phyloP scores from a whole-genome alignment of 495 filamentous ascomycete genomes.

The Penicillium lividum region DNA sequence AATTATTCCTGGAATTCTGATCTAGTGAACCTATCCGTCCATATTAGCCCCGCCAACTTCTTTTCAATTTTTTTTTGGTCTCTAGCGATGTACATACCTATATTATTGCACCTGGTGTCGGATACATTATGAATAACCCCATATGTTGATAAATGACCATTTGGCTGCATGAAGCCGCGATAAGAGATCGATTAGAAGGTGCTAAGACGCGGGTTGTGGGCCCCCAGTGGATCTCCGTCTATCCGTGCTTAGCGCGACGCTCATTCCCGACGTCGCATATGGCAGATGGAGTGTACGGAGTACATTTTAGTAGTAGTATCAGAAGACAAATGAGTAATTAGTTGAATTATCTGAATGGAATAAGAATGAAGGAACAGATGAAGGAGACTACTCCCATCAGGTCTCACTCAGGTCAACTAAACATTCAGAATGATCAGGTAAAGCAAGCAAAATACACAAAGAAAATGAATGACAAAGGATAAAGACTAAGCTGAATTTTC shows the following conservation, averaged over 20 bases:
- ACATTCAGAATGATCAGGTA: neutral
- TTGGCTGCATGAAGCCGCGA: neutral
- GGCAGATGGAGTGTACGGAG: too few relatives aligned
- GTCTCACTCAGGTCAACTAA: neutral
- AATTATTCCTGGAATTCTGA: neutral
- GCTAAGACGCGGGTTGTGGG: slow-evolving; percentile 21
- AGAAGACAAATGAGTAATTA: neutral
- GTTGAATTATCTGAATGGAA: neutral
- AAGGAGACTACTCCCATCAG: neutral
- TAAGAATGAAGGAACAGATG: slow-evolving; percentile 4
- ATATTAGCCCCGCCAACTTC: neutral
- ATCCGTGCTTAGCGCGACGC: slow-evolving; percentile 12
- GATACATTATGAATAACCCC: neutral
- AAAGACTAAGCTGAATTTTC: neutral
- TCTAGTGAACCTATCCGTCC: neutral
- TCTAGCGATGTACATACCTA: slow-evolving; percentile 15
- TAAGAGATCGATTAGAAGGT: neutral
- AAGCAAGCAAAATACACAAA: slow-evolving; percentile 21
- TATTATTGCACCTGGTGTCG: neutral
- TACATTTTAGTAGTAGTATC: neutral
- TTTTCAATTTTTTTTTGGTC: neutral
- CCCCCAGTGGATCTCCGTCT: slow-evolving; percentile 13
- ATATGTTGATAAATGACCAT: neutral
- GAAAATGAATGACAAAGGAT: neutral
- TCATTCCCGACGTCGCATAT: slow-evolving; percentile 5